These are phyloP conservation scores for Ophiosphaerella herpotricha DNA, from an alignment of 2,329 filamentous ascomycete species.

Conservation along the genomic window DNA sequence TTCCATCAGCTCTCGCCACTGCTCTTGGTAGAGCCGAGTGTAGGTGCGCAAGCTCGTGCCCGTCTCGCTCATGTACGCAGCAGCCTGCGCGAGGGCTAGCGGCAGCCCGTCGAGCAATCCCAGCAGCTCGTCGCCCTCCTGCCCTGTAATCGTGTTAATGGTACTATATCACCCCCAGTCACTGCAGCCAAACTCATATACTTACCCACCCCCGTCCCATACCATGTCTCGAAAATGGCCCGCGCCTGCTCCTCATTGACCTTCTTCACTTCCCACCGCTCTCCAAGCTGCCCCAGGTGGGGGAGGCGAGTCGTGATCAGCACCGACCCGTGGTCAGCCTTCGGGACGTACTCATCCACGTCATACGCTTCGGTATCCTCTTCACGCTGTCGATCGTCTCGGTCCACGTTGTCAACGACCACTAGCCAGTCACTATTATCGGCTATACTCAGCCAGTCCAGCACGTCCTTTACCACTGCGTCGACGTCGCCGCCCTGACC, in stretches of 20 bases:
- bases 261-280: conserved; percentile 16
- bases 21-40: conserved; percentile 29
- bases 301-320: conserved; percentile 27
- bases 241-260: conserved; percentile 13
- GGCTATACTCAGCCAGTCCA: conserved; percentile 15
- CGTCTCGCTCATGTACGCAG: conserved; percentile 11
- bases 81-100: conserved; percentile 21
- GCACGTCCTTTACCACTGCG: conserved; percentile 24
- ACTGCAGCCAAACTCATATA: neutral
- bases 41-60: conserved; percentile 19
- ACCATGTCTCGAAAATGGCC: conserved; percentile 24
- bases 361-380: conserved; percentile 19
- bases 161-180: neutral
- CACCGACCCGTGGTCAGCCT: conserved; percentile 23
- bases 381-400: conserved; percentile 6
- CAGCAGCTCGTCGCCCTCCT: conserved; percentile 13
- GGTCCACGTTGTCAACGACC: conserved; percentile 27
- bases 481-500: conserved; percentile 10
- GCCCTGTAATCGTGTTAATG: conserved; percentile 13
- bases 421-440: conserved; percentile 25
- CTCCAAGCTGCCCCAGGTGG: conserved; percentile 20
- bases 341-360: conserved; percentile 17
- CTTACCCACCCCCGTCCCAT: conserved; percentile 18
- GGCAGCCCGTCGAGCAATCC: conserved; percentile 25
- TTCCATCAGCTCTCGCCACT: conserved; percentile 31